Evolutionary conservation across 306 rosid species (phyloP), one percentile per base, ranked within the genome.

Genomic region (Prunus davidiana): DNA sequence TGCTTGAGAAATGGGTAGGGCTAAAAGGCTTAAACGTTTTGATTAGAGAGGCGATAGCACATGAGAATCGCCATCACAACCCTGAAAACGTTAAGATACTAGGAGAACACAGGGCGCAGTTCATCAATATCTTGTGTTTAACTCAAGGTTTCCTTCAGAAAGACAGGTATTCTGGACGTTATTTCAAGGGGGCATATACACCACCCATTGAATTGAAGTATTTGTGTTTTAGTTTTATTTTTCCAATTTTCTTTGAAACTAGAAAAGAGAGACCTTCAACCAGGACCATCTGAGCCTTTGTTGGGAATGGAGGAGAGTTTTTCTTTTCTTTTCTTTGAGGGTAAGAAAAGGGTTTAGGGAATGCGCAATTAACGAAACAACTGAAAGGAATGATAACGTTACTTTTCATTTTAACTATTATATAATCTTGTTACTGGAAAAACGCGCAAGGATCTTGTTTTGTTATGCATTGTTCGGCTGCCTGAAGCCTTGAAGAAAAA

Each of bases 51-150:
- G 32, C 18, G 4, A 70, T 19, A 30, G 12, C 63, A 51, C 64
- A 71, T 54, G 76, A 71, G 54, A 72, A 34, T 8, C 38, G 60
- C 66, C 76, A 56, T 56, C 52, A 56, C 24, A 38, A 52, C 22
- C 22, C 52, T 38, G 32, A 34, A 38, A 27, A 72, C 52, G 65
- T 56, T 55, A 3, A 3, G 52, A 55, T 34, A 25, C 14, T 9
- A 19, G 16, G 28, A 54, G 19, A 11, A 27, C 38, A 50, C 8
- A 30, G 15, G 27, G 55, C 30, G 25, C 30, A 68, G 55, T 25
- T 66, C 81, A 71, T 72, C 50, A 64, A 32, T 20, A 51, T 76
- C 84, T 63, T 64, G 73, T 20, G 77, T 19, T 19, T n/a, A 5
- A 6, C 2, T 34, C 8, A 34, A 66, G 58, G 43, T 47, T 69